Evolutionary conservation across 2,329 filamentous ascomycete genomes (phyloP), one percentile per base, ranked within the genome.

Genomic region (Sporothrix phasma): DNA sequence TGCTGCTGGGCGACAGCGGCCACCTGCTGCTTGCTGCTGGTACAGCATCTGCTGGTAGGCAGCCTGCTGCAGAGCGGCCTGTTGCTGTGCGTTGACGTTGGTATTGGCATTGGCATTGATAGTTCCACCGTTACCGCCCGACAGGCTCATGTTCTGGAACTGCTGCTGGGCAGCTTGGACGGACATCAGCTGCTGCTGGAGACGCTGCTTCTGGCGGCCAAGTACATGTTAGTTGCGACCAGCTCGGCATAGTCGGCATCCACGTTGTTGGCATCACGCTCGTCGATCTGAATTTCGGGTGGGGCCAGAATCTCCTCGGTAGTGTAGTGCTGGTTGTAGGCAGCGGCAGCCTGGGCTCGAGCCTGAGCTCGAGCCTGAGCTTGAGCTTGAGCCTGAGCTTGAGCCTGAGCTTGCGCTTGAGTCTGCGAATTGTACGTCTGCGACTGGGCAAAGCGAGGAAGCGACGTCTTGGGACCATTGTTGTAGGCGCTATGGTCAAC

Each of bases 181-280:
- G 68, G 80, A 89, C 69, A 91, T 84, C 69, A 97, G 83, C 77
- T 97, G 92, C 77, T 97, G 92, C 77, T 97, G 92, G 61, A 97
- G 85, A 68, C 90, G 88, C 78, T 96, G 92, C 77, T 97, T 93
- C 77, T 96, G 92, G 96, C 91, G 46, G 92, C 91, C 60, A 99
- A 83, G 73, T 95, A 96, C 73, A 94, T 79, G 75, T 97, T 96
- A 71, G 92, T 95, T 64, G 91, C 89, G 72, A 97, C 84, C 68
- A 97, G 81, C 76, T 96, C 91, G 62, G 92, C 90, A 69, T 96
- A 94, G 66, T 85, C 88, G 61, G 92, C 91, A 71, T 97, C 94
- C 78, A 96, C 89, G 69, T 87, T 82, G 66, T 89, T 84, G 70
- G 88, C 85, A 54, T 81, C 81, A 70, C 86, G 82, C 68, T 87